Evolutionary conservation across 176 grass and related monocot genomes (phyloP).

Genomic region (Stipa capillata): DNA sequence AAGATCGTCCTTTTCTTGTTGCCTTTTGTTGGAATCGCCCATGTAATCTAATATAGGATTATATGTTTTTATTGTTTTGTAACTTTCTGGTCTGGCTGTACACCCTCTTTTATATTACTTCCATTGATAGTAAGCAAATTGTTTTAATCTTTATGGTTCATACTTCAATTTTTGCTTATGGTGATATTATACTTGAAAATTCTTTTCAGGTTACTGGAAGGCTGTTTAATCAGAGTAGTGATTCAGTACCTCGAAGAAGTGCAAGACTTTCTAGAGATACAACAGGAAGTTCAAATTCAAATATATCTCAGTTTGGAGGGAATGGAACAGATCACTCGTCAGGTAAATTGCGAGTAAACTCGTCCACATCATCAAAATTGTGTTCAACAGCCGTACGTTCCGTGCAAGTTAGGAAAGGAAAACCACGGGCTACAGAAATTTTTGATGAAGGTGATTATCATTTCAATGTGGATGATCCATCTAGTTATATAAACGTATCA

Average conservation of each 20-base stretch:
- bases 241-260: constrained; percentile 75
- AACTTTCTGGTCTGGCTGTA: background rate
- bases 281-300: constrained; percentile 53
- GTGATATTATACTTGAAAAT: constrained; percentile 17
- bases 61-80: background rate
- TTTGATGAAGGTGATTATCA: constrained; percentile 89
- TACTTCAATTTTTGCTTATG: constrained; percentile 5
- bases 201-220: constrained; percentile 85
- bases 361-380: constrained; percentile 64
- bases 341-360: constrained; percentile 83
- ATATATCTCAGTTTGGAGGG: constrained; percentile 49
- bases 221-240: constrained; percentile 67
- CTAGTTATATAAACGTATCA: constrained; percentile 19
- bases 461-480: constrained; percentile 35
- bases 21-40: background rate
- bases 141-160: background rate
- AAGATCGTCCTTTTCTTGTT: background rate
- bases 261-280: constrained; percentile 83
- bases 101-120: background rate
- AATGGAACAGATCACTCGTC: constrained; percentile 58
- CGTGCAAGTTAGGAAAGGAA: constrained; percentile 78
- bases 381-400: constrained; percentile 65
- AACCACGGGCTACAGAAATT: constrained; percentile 69
- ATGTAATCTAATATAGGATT: background rate
- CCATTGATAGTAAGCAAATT: background rate